phyloP scores from a whole-genome alignment of 2,329 filamentous ascomycete species.

The Lachnellula subtilissima region DNA sequence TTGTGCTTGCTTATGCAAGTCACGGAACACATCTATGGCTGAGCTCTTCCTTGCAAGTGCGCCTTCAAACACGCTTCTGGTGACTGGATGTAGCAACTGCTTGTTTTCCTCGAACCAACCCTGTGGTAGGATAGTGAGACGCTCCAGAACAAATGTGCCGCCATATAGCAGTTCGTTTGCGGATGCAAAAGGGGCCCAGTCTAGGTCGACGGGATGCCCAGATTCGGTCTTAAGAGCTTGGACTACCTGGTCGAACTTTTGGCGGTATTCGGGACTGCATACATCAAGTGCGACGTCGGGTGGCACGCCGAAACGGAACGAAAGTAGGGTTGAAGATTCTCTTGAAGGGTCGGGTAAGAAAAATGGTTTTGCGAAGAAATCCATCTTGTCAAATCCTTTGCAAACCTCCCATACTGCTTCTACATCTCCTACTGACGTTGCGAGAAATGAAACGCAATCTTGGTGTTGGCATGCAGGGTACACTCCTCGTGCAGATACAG shows the following conservation, averaged over 20 bases:
- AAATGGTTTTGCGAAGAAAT: slow-evolving; percentile 46
- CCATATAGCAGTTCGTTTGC: slow-evolving; percentile 49
- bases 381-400: slow-evolving; percentile 41
- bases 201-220: slow-evolving; percentile 25
- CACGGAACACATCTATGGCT: slow-evolving; percentile 44
- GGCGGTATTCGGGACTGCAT: slow-evolving; percentile 38
- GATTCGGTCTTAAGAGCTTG: slow-evolving; percentile 36
- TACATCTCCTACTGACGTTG: slow-evolving; percentile 41
- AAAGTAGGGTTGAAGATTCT: slow-evolving; percentile 21
- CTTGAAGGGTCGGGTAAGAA: slow-evolving; percentile 1
- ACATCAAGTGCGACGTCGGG: slow-evolving; percentile 38
- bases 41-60: slow-evolving; percentile 36
- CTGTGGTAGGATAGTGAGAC: slow-evolving; percentile 40
- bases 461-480: slow-evolving; percentile 48
- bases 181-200: slow-evolving; percentile 43
- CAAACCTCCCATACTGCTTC: slow-evolving; percentile 44
- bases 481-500: slow-evolving; percentile 42
- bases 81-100: slow-evolving; percentile 45
- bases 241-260: slow-evolving; percentile 40
- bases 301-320: slow-evolving; percentile 48
- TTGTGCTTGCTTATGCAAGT: slow-evolving; percentile 41
- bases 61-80: slow-evolving; percentile 39
- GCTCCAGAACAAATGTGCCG: slow-evolving; percentile 47
- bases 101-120: slow-evolving; percentile 43
- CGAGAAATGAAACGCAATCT: slow-evolving; percentile 48